Base-by-base conservation (phyloP, 371 early-diverging fungal genomes). In the Phascolomyces articulosus region DNA sequence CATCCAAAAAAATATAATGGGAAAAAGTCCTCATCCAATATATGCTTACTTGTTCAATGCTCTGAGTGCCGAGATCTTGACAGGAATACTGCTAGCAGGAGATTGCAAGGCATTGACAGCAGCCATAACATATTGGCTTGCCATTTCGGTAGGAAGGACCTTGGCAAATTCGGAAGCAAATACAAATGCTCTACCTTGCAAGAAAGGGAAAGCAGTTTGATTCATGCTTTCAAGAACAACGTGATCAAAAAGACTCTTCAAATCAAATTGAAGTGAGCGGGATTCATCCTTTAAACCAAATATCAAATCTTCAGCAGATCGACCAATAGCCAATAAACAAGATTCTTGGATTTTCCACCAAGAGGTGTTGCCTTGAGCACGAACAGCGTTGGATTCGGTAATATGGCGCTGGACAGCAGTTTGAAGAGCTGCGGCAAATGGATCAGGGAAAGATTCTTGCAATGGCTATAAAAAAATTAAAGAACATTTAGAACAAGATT, bases 311-410 rank as follows among this genome's bases (percentile, higher is more conserved):
- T 78, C 82, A 9, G 90, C 78, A 1, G 84, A 68, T 55, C 85
- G 75, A 16, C 94, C 95, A 21, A 94, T 82, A 23, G 90, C 84
- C 68, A 90, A 83, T 27, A 96, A 75, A 60, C 90, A 85, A 2
- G 95, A 89, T 66, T 96, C 96, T 62, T 93, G 91, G 34, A 88
- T 85, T 63, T 92, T 92, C 95, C 95, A 95, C 90, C 89, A 86
- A 65, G 47, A 58, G 28, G 53, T 41, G 57, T 84, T 82, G 11
- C 87, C 85, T 28, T 75, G 70, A 31, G 69, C 75, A 34, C 89
- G 85, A 40, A 74, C 74, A 47, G 78, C 80, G 27, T 73, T 72
- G 2, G 90, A 84, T 54, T 87, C 81, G 48, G 78, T 73, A 41
- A 90, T 74, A 63, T 84, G 86, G 10, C 77, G 74, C 55, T 79